A percentile compares a stretch with the other conserved stretches of the same genome.
phyloP scores from a whole-genome alignment of 805 yeast genomes.

The Lipomyces sp. region DNA sequence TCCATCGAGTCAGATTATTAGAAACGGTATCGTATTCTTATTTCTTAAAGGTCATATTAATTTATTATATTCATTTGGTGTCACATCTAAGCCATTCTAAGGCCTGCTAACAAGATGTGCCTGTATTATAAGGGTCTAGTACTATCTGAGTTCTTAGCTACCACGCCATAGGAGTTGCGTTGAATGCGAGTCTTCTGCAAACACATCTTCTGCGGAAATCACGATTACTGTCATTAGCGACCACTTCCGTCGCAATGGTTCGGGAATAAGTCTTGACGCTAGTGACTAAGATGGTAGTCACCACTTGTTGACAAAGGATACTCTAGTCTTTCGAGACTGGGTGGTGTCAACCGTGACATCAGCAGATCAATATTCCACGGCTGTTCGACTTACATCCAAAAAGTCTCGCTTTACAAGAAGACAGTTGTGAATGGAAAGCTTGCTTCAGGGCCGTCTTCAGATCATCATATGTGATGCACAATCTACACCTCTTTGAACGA shows the following conservation, averaged over 20 bases:
- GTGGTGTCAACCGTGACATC: neutral
- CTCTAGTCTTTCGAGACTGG: neutral
- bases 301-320: neutral
- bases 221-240: neutral
- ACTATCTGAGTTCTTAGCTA: neutral
- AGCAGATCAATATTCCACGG: slow-evolving; percentile 1
- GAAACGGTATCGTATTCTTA: too few relatives aligned
- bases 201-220: neutral
- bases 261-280: neutral
- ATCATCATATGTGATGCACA: neutral
- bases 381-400: neutral
- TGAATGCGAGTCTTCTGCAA: neutral
- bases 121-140: neutral
- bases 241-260: neutral
- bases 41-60: too few relatives aligned
- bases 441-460: neutral
- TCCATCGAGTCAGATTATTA: too few relatives aligned
- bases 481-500: neutral
- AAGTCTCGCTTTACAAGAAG: neutral
- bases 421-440: neutral
- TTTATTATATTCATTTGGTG: too few relatives aligned
- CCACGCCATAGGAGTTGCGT: neutral
- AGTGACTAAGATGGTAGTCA: neutral
- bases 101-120: too few relatives aligned
- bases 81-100: too few relatives aligned